These are phyloP conservation scores for Cladophialophora bantiana DNA, from an alignment of 2,329 filamentous ascomycete genomes.

Conservation along the genomic window DNA sequence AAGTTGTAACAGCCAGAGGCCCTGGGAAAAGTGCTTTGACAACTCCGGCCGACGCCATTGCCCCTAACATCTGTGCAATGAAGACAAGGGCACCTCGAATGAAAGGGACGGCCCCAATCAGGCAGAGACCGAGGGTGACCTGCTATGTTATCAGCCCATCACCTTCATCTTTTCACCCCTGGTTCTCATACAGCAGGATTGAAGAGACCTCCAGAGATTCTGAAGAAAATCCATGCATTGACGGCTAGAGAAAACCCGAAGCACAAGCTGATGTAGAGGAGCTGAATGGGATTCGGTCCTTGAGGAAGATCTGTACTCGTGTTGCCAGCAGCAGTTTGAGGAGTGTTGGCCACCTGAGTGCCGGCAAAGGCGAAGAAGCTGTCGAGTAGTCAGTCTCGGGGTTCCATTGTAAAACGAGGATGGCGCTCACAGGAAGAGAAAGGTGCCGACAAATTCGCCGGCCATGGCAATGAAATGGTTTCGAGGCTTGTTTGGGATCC, in stretches of 20 bases:
- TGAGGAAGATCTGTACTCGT: conserved; percentile 34
- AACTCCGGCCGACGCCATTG: conserved; percentile 66
- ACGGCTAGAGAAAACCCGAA: conserved; percentile 59
- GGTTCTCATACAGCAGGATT: conserved; percentile 54
- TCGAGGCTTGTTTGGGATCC: conserved; percentile 46
- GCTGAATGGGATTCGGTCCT: conserved; percentile 46
- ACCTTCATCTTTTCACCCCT: neutral
- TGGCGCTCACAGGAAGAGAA: conserved; percentile 49
- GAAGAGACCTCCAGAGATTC: conserved; percentile 60
- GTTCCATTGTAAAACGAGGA: neutral
- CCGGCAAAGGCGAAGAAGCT: conserved; percentile 58
- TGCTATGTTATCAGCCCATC: conserved; percentile 36
- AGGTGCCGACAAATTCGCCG: conserved; percentile 62
- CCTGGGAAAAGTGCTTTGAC: conserved; percentile 66
- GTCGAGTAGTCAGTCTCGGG: conserved; percentile 3
- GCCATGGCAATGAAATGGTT: conserved; percentile 57
- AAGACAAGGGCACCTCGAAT: conserved; percentile 61
- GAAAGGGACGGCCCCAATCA: conserved; percentile 64
- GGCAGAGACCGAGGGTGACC: conserved; percentile 66
- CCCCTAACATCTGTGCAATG: conserved; percentile 64
- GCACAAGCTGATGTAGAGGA: conserved; percentile 53
- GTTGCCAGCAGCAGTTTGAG: conserved; percentile 44
- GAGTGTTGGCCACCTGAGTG: conserved; percentile 55
- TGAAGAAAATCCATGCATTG: conserved; percentile 64
- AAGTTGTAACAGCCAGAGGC: conserved; percentile 62